phyloP scores from a whole-genome alignment of 106 monocot genomes.

The Chionographis japonica region DNA sequence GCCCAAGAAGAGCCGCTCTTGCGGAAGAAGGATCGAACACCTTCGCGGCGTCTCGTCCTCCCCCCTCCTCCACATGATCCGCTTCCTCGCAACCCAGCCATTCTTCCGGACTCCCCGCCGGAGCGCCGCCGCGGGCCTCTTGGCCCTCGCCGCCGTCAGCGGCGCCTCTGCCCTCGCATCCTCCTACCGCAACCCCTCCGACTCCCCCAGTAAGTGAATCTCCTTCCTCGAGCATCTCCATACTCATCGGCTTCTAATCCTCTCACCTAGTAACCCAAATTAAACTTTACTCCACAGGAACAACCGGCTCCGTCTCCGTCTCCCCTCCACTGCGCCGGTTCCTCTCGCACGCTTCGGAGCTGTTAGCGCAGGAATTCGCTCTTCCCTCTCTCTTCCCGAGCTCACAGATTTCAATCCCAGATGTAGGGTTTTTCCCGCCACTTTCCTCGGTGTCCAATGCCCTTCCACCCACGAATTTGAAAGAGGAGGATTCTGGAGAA shows the following conservation, averaged over 20 bases:
- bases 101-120: conserved; percentile 6
- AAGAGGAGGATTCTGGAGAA: conserved; percentile 15
- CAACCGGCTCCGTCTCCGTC: conserved; percentile 9
- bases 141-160: conserved; percentile 9
- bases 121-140: conserved; percentile 11
- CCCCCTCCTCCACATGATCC: conserved; percentile 7
- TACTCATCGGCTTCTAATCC: neutral
- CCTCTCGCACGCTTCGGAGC: conserved; percentile 1
- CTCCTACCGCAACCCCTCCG: neutral
- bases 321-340: conserved; percentile 21
- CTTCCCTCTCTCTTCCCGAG: conserved; percentile 1
- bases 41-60: neutral
- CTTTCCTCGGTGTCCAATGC: conserved; percentile 3
- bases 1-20: too few relatives aligned
- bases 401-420: neutral
- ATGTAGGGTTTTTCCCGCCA: neutral
- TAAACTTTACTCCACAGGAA: neutral
- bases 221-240: neutral
- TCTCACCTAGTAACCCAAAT: neutral
- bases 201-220: conserved; percentile 6
- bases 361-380: neutral
- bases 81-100: neutral
- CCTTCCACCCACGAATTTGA: conserved; percentile 1
- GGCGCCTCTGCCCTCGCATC: neutral
- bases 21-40: neutral